A percentile compares a stretch with the other conserved stretches of the same genome.
These are phyloP conservation scores for Elaphomyces granulatus DNA, from an alignment of 495 filamentous ascomycete species.

Conservation along the genomic window DNA sequence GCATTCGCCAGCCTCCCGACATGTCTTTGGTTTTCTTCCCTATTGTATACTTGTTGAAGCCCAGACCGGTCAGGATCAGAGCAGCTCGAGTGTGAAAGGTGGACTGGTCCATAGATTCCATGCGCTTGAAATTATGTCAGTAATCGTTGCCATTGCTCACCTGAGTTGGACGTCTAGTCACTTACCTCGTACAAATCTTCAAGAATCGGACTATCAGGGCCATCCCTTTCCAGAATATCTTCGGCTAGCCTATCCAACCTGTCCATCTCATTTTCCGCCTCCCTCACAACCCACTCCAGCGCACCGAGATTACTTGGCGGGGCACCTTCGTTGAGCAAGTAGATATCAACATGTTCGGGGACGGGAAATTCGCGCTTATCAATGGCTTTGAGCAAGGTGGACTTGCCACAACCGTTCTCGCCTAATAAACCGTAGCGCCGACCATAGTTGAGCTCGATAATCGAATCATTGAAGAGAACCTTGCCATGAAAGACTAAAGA, in stretches of 20 bases:
- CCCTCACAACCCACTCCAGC: slow-evolving; percentile 89
- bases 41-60: slow-evolving; percentile 95
- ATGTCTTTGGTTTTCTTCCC: slow-evolving; percentile 99
- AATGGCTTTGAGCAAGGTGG: slow-evolving; percentile 90
- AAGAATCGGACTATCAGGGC: slow-evolving; percentile 79
- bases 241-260: slow-evolving; percentile 79
- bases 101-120: slow-evolving; percentile 99
- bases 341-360: slow-evolving; percentile 95
- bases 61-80: slow-evolving; percentile 94
- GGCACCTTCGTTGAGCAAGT: slow-evolving; percentile 96
- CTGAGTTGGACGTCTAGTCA: slow-evolving; percentile 3
- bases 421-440: slow-evolving; percentile 90
- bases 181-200: slow-evolving; percentile 93
- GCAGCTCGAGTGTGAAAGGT: slow-evolving; percentile 97
- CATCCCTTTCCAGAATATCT: slow-evolving; percentile 77
- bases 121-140: slow-evolving; percentile 50
- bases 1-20: slow-evolving; percentile 99
- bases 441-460: slow-evolving; percentile 82
- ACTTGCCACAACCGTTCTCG: slow-evolving; percentile 99
- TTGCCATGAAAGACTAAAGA: slow-evolving; percentile 95
- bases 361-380: slow-evolving; percentile 86
- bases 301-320: slow-evolving; percentile 77
- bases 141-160: slow-evolving; percentile 2
- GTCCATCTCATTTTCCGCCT: slow-evolving; percentile 89
- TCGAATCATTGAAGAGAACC: slow-evolving; percentile 86